Evolutionary conservation across 352 stramenopile species (phyloP), one percentile per base, ranked within the genome.

Genomic region (Phytophthora pisi): DNA sequence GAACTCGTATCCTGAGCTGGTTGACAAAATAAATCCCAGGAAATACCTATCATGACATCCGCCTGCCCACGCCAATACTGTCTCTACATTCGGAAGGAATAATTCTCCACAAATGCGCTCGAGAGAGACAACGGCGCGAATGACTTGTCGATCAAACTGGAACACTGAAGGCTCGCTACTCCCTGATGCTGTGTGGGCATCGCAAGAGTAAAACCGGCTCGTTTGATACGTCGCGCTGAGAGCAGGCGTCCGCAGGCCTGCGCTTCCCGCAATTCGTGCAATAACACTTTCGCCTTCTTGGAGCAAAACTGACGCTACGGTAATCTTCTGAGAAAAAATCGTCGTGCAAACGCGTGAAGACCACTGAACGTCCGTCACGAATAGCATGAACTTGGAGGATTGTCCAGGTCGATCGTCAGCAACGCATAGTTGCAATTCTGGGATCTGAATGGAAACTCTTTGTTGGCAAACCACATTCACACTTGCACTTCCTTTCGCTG

Each of bases 21-120:
- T 89, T 28, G 82, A 89, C 45, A 91, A 52, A 42, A 94, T 75
- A 59, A 85, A 92, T 5, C 82, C 86, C 11, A 92, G 34, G 30
- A 88, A 74, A 54, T 80, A 88, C 7, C 61, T 70, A 34, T 86
- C 77, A 20, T 78, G 62, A 31, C 79, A 89, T 18, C 26, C 61
- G 31, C 64, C 53, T 50, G 77, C 13, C 77, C 81, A 91, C 4
- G 61, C 23, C 7, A 90, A 24, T 23, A 86, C 47, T 9, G 70
- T 69, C 49, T 69, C 54, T 5, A 92, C 53, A 34, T 74, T 63
- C 28, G 84, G 81, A 47, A 92, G 77, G 24, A 70, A 88, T 34
- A 89, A 46, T 31, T 66, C 59, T 45, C 74, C 69, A 52, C 72
- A 57, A 23, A 88, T 49, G 4, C 68, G 64, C 13, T 83, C 64